A percentile compares a stretch with the other conserved stretches of the same genome.
Conservation (phyloP, 805 yeast species). For the Wickerhamiella musiphila region DNA sequence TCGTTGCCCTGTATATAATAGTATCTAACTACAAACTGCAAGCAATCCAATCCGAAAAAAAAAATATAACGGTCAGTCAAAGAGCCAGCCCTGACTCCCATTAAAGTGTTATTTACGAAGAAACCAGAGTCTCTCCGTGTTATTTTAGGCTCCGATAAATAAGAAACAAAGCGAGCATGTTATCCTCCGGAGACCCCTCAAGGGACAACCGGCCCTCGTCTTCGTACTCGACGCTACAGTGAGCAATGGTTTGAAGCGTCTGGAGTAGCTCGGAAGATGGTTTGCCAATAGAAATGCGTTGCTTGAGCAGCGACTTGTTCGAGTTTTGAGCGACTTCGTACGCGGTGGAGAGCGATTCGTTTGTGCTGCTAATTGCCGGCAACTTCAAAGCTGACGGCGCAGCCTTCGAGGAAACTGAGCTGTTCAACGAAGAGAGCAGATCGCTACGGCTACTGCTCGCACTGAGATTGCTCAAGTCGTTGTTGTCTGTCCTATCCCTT, state of each 20-base stretch:
- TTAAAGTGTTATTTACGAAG: background rate
- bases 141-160: constrained; percentile 7
- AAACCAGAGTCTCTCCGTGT: background rate
- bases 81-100: background rate
- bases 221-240: constrained; percentile 16
- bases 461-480: background rate
- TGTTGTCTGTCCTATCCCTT: too few species aligned
- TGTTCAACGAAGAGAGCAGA: background rate
- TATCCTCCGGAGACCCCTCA: constrained; percentile 48
- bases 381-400: background rate
- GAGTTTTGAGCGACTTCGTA: constrained; percentile 15
- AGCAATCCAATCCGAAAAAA: background rate
- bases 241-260: constrained; percentile 10
- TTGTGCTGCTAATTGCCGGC: constrained; percentile 3
- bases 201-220: constrained; percentile 49
- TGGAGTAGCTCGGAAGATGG: constrained; percentile 4
- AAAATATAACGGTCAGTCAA: background rate
- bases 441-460: background rate
- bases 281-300: constrained; percentile 10
- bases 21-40: too few species aligned
- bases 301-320: constrained; percentile 8
- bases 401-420: background rate
- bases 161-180: constrained; percentile 18
- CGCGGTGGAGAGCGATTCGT: constrained; percentile 8
- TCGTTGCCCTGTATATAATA: too few species aligned